phyloP scores from a whole-genome alignment of 176 grass and related monocot genomes.

The Zoysia pacifica region DNA sequence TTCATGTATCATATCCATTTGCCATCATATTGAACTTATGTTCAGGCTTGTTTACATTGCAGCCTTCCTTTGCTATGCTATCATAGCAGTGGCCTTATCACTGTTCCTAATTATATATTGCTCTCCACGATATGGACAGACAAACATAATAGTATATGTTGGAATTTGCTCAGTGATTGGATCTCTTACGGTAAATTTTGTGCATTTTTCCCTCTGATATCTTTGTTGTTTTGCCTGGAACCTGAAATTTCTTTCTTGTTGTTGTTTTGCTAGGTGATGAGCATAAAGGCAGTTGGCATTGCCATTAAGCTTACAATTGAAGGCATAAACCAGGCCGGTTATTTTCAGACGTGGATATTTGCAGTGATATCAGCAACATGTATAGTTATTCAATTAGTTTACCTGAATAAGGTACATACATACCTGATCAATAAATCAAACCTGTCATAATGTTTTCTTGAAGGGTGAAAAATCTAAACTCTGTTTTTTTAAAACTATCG shows the following conservation, averaged over 20 bases:
- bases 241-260: slow-evolving; percentile 13
- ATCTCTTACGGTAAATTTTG: slow-evolving; percentile 74
- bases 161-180: slow-evolving; percentile 91
- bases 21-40: not conserved
- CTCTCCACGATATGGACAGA: slow-evolving; percentile 78
- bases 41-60: slow-evolving; percentile 11
- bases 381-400: slow-evolving; percentile 84
- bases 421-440: not conserved
- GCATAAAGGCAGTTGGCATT: slow-evolving; percentile 91
- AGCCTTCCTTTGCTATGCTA: slow-evolving; percentile 84
- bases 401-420: slow-evolving; percentile 84
- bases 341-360: slow-evolving; percentile 95
- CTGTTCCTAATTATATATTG: slow-evolving; percentile 86
- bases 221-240: slow-evolving; percentile 6
- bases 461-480: not conserved
- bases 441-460: not conserved
- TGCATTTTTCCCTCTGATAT: not conserved
- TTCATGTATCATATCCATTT: not conserved
- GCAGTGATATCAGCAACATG: slow-evolving; percentile 72
- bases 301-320: slow-evolving; percentile 90
- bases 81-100: slow-evolving; percentile 62
- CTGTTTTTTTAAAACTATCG: not conserved
- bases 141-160: slow-evolving; percentile 92
- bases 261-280: slow-evolving; percentile 75
- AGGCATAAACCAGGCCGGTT: slow-evolving; percentile 81